Evolutionary conservation across 257 asterid genomes (phyloP), one percentile per base, ranked within the genome.

Genomic region (Buddleja alternifolia): DNA sequence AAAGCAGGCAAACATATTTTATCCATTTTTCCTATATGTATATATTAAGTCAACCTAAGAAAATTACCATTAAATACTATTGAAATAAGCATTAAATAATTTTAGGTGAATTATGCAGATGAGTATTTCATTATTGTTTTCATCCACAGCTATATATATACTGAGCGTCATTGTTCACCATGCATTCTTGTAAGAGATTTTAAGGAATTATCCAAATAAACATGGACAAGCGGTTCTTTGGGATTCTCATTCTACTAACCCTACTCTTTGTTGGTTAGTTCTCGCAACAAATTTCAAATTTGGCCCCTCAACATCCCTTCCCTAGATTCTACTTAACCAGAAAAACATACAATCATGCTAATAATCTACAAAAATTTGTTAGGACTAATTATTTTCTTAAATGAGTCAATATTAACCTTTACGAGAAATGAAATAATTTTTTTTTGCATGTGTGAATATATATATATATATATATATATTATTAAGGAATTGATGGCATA

Each of bases 221-320:
- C 59, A 53, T 53, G 59, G 59, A 53, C 59, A 53, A 53, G 7
- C n/a, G 59, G 8, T 21, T 23, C 36, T 53, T 21, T 23, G 59
- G 37, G 16, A 36, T 53, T 53, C 59, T 51, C 10, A 6, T 51
- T 51, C 10, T 51, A 9, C 34, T 51, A 5, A 19, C 21, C 58
- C 58, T 51, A 32, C 36, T 52, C 59, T 19, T 51, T 51, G 58
- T 7, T 20, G 58, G 58, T 51, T 20, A 51, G 58, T 51, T 21
- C 58, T 20, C 6, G 3, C 1, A 8, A 10, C 9, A 14, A 23
- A 7, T 51, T 51, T 10, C 14, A 2, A 19, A 51, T 23, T 23
- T 23, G 0, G 10, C 3, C 1, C 51, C 3, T 14, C 11, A 45
- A 45, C 0, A 45, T 45, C 53, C 53, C 10, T 46, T 15, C 23